phyloP scores from a whole-genome alignment of 2,329 filamentous ascomycete species.

The Tolypocladium nubicola region DNA sequence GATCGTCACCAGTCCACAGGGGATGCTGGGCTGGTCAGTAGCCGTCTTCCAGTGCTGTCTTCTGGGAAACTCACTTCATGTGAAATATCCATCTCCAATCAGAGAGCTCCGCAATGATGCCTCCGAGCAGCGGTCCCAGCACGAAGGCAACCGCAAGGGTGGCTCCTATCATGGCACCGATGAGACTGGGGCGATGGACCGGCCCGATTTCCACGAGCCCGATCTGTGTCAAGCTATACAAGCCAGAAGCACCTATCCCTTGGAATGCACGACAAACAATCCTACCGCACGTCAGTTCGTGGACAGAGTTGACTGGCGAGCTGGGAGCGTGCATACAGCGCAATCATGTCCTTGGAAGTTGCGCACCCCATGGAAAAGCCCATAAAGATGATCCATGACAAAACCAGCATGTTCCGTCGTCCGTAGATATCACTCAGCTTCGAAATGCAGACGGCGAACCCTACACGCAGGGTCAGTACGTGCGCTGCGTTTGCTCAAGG shows the following conservation, averaged over 20 bases:
- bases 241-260: constrained; percentile 49
- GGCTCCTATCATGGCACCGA: constrained; percentile 43
- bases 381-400: constrained; percentile 44
- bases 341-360: constrained; percentile 36
- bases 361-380: constrained; percentile 45
- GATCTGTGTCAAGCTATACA: constrained; percentile 50
- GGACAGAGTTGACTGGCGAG: not conserved
- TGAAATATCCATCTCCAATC: constrained; percentile 52
- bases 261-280: constrained; percentile 50
- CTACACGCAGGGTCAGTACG: constrained; percentile 16
- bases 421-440: constrained; percentile 50
- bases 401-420: constrained; percentile 35
- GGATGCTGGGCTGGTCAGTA: constrained; percentile 28
- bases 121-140: constrained; percentile 47
- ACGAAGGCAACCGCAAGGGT: constrained; percentile 48
- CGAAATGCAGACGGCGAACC: constrained; percentile 47
- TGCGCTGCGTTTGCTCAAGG: not conserved
- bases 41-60: not conserved
- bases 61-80: constrained; percentile 38
- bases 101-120: constrained; percentile 39
- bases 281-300: constrained; percentile 22
- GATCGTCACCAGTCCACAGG: constrained; percentile 36
- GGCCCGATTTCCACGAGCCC: constrained; percentile 46
- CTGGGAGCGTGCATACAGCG: constrained; percentile 30
- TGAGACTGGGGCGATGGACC: constrained; percentile 37